Evolutionary conservation across 139 green algal species (phyloP).

Genomic region (Yamagishiella unicocca): DNA sequence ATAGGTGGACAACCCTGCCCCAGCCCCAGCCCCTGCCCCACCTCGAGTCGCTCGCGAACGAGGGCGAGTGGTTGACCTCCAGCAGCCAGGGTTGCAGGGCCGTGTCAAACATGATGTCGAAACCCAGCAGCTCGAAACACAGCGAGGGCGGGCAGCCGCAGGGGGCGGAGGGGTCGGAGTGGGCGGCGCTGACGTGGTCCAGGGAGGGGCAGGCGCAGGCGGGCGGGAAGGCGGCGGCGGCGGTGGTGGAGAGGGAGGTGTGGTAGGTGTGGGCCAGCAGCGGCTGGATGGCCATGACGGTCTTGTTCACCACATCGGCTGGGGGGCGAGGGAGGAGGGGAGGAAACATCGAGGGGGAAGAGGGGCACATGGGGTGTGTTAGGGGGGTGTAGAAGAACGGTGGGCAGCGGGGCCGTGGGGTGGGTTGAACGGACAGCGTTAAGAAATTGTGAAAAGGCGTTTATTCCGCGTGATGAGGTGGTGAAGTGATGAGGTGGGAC

Average conservation of each 20-base stretch:
- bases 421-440: too few relatives aligned
- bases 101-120: slow-evolving; percentile 79
- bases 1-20: neutral
- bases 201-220: slow-evolving; percentile 37
- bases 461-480: too few relatives aligned
- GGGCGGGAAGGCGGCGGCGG: neutral
- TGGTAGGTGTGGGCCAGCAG: slow-evolving; percentile 65
- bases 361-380: too few relatives aligned
- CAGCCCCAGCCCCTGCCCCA: neutral
- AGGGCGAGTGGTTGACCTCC: slow-evolving; percentile 89
- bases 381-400: too few relatives aligned
- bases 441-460: too few relatives aligned
- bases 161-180: neutral
- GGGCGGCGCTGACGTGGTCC: slow-evolving; percentile 29
- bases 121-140: slow-evolving; percentile 84
- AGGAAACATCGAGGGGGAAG: neutral
- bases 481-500: too few relatives aligned
- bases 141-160: slow-evolving; percentile 52
- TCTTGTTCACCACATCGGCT: slow-evolving; percentile 54
- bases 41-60: slow-evolving; percentile 71
- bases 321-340: neutral
- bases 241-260: slow-evolving; percentile 39
- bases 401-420: too few relatives aligned
- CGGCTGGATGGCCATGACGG: slow-evolving; percentile 56
- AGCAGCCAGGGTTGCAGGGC: slow-evolving; percentile 80